phyloP scores from a whole-genome alignment of 2,329 filamentous ascomycete species.

The Paecilomyces sp. region DNA sequence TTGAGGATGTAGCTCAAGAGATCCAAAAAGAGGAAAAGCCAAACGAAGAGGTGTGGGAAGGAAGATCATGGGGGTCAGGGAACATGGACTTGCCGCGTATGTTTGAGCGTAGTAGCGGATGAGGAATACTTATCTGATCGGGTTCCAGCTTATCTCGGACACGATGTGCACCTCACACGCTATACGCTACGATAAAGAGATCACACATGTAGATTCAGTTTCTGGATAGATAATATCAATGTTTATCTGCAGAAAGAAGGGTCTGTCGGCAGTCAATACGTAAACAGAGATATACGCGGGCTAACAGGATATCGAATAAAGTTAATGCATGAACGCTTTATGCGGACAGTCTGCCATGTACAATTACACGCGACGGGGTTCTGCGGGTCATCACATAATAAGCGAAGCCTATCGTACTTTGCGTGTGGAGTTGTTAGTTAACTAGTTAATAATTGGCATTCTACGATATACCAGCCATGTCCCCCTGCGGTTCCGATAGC shows the following conservation, averaged over 20 bases:
- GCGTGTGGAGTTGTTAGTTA: neutral
- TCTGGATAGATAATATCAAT: no score
- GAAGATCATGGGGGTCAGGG: neutral
- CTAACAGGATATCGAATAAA: no score
- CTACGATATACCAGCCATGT: neutral
- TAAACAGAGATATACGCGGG: no score
- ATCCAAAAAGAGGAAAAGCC: constrained; percentile 3
- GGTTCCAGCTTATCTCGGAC: neutral
- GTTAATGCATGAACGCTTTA: no score
- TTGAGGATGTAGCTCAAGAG: constrained; percentile 1
- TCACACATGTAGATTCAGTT: no score
- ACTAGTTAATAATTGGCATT: neutral
- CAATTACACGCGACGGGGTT: no score
- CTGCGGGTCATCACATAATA: no score
- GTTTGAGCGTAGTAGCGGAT: neutral
- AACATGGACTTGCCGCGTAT: neutral
- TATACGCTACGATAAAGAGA: no score
- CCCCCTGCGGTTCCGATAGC: neutral
- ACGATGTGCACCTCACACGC: neutral
- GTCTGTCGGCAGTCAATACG: no score
- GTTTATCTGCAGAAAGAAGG: no score
- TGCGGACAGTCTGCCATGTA: no score
- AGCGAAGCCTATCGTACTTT: neutral
- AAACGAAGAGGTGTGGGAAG: constrained; percentile 4
- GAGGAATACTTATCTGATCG: neutral